A percentile compares a stretch with the other conserved stretches of the same genome.
Conservation (phyloP, 768 basidiomycete species). For the Termitomyces sp. region DNA sequence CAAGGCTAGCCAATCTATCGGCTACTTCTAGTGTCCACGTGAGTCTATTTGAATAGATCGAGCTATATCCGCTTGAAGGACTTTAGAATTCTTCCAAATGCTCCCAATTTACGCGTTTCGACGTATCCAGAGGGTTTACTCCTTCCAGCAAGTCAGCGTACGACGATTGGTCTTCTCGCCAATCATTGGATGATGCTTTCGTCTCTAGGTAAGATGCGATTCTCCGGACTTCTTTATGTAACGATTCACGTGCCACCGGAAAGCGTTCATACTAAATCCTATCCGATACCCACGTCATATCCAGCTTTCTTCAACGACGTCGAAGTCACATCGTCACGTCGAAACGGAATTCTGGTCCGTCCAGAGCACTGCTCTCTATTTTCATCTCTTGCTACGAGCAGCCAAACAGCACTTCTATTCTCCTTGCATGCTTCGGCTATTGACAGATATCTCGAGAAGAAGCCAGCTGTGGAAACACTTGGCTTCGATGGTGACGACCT, state of each 20-base stretch:
- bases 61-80: background rate
- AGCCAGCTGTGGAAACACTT: constrained; percentile 28
- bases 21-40: constrained; percentile 18
- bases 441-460: constrained; percentile 39
- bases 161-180: constrained; percentile 32
- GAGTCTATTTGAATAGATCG: constrained; percentile 1
- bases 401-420: constrained; percentile 38
- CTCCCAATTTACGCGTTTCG: constrained; percentile 37
- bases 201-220: constrained; percentile 33
- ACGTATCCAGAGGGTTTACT: constrained; percentile 62
- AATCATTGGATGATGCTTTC: constrained; percentile 25
- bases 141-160: constrained; percentile 30
- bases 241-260: background rate
- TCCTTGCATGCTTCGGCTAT: constrained; percentile 49
- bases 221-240: constrained; percentile 2
- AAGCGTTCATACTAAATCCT: constrained; percentile 49
- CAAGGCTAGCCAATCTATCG: constrained; percentile 39
- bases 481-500: constrained; percentile 55
- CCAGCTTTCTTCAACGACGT: constrained; percentile 40
- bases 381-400: constrained; percentile 45
- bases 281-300: constrained; percentile 60
- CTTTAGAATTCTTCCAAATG: constrained; percentile 5
- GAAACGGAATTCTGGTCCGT: constrained; percentile 9
- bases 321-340: constrained; percentile 1
- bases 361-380: constrained; percentile 24